These are phyloP conservation scores for Annulohypoxylon maeteangense DNA, from an alignment of 495 filamentous ascomycete genomes.

Conservation along the genomic window DNA sequence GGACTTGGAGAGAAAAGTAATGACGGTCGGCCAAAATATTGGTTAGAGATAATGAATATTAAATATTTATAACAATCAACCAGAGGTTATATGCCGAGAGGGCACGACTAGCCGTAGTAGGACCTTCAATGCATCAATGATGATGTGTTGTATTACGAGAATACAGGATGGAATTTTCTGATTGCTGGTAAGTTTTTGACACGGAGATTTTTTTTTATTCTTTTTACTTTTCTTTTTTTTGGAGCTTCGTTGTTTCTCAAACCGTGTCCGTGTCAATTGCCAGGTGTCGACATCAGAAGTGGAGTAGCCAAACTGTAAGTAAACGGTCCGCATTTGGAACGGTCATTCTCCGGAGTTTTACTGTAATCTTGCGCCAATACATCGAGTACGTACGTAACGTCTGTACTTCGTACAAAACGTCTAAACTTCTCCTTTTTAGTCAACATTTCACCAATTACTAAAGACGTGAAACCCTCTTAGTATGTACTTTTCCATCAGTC, in stretches of 20 bases:
- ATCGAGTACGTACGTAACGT: background rate
- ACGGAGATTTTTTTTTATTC: constrained; percentile 18
- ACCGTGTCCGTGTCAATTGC: constrained; percentile 28
- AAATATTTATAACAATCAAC: constrained; percentile 12
- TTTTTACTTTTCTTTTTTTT: constrained; percentile 12
- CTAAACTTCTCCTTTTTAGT: no score
- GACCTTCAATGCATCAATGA: constrained; percentile 31
- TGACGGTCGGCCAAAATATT: background rate
- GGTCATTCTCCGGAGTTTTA: background rate
- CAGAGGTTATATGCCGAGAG: constrained; percentile 29
- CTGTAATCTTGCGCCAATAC: background rate
- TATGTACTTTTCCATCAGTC: background rate
- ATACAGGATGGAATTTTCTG: background rate
- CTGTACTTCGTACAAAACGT: no score
- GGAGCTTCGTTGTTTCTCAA: constrained; percentile 9
- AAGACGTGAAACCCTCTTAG: no score
- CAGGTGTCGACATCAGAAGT: constrained; percentile 36
- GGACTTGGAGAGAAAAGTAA: background rate
- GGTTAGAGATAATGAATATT: background rate
- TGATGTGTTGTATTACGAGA: constrained; percentile 18
- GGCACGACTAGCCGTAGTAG: constrained; percentile 28
- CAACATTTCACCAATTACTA: no score
- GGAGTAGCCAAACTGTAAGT: background rate
- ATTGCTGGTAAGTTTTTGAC: constrained; percentile 2
- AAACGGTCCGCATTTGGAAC: background rate